Conservation (phyloP, 305 asterid genomes). For the Rubia peregrina region DNA sequence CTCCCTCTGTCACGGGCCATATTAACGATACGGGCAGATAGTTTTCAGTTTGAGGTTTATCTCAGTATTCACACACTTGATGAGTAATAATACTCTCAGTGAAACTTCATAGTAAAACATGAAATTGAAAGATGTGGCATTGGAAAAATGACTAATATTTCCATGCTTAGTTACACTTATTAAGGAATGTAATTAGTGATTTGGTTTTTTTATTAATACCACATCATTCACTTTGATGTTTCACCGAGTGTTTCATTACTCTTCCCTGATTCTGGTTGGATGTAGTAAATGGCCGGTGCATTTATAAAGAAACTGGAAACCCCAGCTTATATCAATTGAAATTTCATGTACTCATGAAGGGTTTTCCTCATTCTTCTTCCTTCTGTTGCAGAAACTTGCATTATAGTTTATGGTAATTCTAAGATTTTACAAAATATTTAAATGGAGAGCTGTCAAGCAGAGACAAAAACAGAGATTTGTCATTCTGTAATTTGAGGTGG, state of each 20-base stretch:
- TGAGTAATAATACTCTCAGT: no score
- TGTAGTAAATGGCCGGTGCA: neutral
- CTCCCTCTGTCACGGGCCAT: neutral
- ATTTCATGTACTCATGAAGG: neutral
- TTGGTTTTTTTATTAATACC: no score
- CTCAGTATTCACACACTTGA: neutral
- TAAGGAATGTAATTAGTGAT: no score
- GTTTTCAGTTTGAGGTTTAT: neutral
- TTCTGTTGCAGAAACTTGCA: no score
- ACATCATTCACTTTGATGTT: no score
- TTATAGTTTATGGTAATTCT: neutral
- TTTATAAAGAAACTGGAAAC: neutral
- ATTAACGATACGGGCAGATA: neutral
- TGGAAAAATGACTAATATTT: no score
- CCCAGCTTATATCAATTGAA: neutral
- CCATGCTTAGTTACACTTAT: no score
- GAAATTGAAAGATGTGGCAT: no score
- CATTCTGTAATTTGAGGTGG: slow-evolving; percentile 34
- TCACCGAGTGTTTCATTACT: no score
- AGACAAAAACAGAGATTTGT: slow-evolving; percentile 37
- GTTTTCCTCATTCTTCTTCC: neutral
- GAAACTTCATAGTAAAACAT: no score
- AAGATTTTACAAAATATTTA: neutral
- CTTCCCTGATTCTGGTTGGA: neutral
- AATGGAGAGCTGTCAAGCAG: slow-evolving; percentile 6